Conservation (phyloP, 441 rosid species). For the Kokia cookei region DNA sequence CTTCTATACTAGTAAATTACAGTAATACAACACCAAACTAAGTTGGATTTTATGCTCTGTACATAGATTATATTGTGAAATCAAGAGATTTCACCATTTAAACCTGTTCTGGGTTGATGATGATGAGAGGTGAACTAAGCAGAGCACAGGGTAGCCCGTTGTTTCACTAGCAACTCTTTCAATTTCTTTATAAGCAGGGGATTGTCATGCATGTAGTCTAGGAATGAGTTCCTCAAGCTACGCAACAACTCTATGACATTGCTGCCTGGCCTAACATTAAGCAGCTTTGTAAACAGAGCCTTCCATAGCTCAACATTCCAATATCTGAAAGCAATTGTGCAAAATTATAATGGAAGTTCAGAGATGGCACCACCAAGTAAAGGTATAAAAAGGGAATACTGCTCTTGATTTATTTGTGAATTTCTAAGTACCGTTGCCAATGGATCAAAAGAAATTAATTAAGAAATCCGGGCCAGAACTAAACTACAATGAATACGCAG, state of each 20-base stretch:
- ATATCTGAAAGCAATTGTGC: slow-evolving; percentile 41
- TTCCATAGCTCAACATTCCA: slow-evolving; percentile 83
- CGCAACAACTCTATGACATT: slow-evolving; percentile 43
- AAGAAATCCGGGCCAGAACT: neutral
- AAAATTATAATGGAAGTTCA: neutral
- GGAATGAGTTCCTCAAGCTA: slow-evolving; percentile 55
- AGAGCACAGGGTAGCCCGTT: slow-evolving; percentile 58
- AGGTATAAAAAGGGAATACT: no score
- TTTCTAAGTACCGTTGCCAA: neutral
- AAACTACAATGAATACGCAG: neutral
- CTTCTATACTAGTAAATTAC: neutral
- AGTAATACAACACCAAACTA: neutral
- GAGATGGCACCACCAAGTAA: neutral
- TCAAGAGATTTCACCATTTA: neutral
- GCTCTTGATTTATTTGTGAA: neutral
- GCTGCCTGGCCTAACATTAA: slow-evolving; percentile 36
- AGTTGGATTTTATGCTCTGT: neutral
- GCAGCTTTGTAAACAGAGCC: slow-evolving; percentile 59
- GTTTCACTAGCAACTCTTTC: slow-evolving; percentile 60
- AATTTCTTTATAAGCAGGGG: slow-evolving; percentile 56
- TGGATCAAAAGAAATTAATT: neutral
- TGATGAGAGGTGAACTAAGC: slow-evolving; percentile 19
- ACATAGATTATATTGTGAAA: neutral
- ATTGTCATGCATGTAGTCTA: slow-evolving; percentile 48
- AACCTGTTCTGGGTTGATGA: neutral